These are phyloP conservation scores for Saururus chinensis DNA, from an alignment of 164 flowering plant species.

Conservation along the genomic window DNA sequence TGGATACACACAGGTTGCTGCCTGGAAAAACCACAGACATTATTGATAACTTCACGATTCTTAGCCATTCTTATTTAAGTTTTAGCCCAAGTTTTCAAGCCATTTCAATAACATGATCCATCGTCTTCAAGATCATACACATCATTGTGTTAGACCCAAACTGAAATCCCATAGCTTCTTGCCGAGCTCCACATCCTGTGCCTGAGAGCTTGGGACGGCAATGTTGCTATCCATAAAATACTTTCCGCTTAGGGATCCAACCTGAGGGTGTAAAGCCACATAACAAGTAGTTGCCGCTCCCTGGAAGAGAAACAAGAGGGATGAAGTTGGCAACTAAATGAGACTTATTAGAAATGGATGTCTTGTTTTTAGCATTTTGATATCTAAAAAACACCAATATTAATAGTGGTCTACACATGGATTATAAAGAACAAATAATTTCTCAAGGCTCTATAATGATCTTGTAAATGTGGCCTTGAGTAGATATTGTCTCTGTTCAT, in stretches of 20 bases:
- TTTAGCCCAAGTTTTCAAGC: too few relatives aligned
- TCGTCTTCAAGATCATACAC: not conserved
- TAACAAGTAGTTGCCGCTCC: slow-evolving; percentile 86
- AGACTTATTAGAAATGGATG: not conserved
- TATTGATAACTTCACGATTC: too few relatives aligned
- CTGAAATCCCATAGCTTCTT: slow-evolving; percentile 73
- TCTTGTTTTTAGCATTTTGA: too few relatives aligned
- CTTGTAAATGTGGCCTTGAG: not conserved
- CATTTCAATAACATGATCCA: not conserved
- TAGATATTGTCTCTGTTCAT: not conserved
- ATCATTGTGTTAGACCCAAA: slow-evolving; percentile 19
- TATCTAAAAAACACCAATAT: not conserved
- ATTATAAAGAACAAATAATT: not conserved
- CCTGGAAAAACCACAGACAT: too few relatives aligned
- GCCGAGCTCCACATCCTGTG: slow-evolving; percentile 41
- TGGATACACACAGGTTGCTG: too few relatives aligned
- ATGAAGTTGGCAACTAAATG: not conserved
- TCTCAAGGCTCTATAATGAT: not conserved
- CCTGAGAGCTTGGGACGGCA: slow-evolving; percentile 28
- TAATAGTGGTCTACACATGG: too few relatives aligned
- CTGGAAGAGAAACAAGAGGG: slow-evolving; percentile 16
- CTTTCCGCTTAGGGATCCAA: slow-evolving; percentile 48
- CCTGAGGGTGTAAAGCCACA: slow-evolving; percentile 62
- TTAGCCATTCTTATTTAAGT: too few relatives aligned
- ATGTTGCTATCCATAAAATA: slow-evolving; percentile 47